Conservation (phyloP, 2,329 filamentous ascomycete genomes). For the Xylariaceae sp. region DNA sequence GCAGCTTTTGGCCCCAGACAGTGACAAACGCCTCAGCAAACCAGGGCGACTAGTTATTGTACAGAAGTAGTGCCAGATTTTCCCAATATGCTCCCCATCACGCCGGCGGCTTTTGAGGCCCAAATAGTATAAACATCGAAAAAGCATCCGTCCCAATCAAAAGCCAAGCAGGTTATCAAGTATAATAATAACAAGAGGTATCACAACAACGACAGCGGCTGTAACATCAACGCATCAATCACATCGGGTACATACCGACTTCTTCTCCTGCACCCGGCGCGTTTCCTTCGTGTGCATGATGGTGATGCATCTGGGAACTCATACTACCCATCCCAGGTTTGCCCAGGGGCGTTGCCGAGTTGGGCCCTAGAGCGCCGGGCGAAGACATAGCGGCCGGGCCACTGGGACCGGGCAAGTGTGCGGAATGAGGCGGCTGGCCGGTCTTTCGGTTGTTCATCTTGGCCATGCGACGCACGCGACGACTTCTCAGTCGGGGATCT, state of each 20-base stretch:
- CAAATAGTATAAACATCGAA: slow-evolving; percentile 33
- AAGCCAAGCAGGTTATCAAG: slow-evolving; percentile 30
- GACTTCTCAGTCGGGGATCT: slow-evolving; percentile 82
- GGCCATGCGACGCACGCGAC: slow-evolving; percentile 88
- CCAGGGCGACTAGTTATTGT: slow-evolving; percentile 49
- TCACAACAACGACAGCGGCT: slow-evolving; percentile 34
- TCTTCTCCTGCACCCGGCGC: slow-evolving; percentile 67
- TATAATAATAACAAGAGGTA: slow-evolving; percentile 35
- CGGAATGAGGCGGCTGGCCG: slow-evolving; percentile 53
- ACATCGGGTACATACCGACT: slow-evolving; percentile 99
- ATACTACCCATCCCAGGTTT: slow-evolving; percentile 63
- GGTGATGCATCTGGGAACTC: slow-evolving; percentile 66
- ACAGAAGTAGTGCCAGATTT: slow-evolving; percentile 45
- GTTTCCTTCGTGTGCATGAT: slow-evolving; percentile 66
- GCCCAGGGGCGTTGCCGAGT: slow-evolving; percentile 51
- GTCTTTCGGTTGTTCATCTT: slow-evolving; percentile 89
- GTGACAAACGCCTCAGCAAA: slow-evolving; percentile 36
- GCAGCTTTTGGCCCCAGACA: slow-evolving; percentile 32
- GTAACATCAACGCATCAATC: slow-evolving; percentile 49
- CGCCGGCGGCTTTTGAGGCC: slow-evolving; percentile 33
- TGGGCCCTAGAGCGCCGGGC: slow-evolving; percentile 57
- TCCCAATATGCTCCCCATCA: slow-evolving; percentile 34
- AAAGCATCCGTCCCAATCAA: slow-evolving; percentile 29
- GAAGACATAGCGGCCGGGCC: slow-evolving; percentile 61
- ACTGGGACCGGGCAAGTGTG: slow-evolving; percentile 64